Conservation (phyloP, 192 early-diverging fungal species). For the Borealophlyctis nickersoniae region DNA sequence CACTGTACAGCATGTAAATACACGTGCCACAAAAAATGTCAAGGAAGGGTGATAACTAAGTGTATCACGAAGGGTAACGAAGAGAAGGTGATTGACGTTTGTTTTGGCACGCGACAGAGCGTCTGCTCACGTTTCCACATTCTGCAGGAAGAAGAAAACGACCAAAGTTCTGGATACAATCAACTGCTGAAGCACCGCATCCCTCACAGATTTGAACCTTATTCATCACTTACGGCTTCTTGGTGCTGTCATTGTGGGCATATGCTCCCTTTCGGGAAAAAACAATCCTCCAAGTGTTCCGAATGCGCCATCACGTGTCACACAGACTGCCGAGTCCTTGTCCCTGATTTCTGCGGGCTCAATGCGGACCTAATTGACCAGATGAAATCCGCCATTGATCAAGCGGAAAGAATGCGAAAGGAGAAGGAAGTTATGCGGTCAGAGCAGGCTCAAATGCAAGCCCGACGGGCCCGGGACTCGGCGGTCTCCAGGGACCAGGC, state of each 20-base stretch:
- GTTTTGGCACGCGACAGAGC: slow-evolving; percentile 1
- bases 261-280: slow-evolving; percentile 84
- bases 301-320: slow-evolving; percentile 87
- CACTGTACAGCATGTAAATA: slow-evolving; percentile 74
- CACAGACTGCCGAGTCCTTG: slow-evolving; percentile 73
- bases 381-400: slow-evolving; percentile 81
- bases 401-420: slow-evolving; percentile 46
- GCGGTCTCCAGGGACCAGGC: not conserved
- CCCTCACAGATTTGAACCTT: slow-evolving; percentile 90
- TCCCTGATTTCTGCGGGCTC: slow-evolving; percentile 93
- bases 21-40: slow-evolving; percentile 91
- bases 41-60: slow-evolving; percentile 77
- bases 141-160: slow-evolving; percentile 34
- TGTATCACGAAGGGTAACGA: slow-evolving; percentile 75
- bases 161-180: slow-evolving; percentile 50
- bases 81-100: slow-evolving; percentile 41
- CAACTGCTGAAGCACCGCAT: slow-evolving; percentile 81
- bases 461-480: slow-evolving; percentile 3
- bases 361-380: slow-evolving; percentile 81
- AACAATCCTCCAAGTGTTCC: slow-evolving; percentile 48
- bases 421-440: slow-evolving; percentile 50
- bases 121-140: not conserved
- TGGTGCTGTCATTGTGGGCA: slow-evolving; percentile 99
- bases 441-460: slow-evolving; percentile 38
- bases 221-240: slow-evolving; percentile 77